A percentile compares a stretch with the other conserved stretches of the same genome.
These are phyloP conservation scores for Fusarium protoensiforme DNA, from an alignment of 2,329 filamentous ascomycete genomes.

Conservation along the genomic window DNA sequence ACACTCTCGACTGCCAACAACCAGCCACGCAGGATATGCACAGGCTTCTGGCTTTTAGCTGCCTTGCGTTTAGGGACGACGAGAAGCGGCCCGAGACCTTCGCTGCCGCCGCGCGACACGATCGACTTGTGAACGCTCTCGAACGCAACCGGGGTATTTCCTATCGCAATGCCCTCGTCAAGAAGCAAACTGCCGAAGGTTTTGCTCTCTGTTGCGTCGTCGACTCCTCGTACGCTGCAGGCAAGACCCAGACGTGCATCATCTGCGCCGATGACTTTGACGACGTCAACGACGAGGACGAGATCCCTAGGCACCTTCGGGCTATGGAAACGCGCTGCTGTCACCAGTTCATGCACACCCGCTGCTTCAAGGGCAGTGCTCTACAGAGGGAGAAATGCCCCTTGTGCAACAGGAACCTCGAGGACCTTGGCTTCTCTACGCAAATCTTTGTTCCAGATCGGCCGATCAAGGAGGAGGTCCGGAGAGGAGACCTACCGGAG, in stretches of 20 bases:
- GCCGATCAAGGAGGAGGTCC: not conserved
- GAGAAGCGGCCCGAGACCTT: not conserved
- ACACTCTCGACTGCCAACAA: not conserved
- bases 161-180: not conserved
- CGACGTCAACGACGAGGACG: not conserved
- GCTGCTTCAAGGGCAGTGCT: constrained; percentile 21
- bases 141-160: constrained; percentile 10
- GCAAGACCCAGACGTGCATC: not conserved
- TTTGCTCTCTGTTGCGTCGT: not conserved
- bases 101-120: not conserved
- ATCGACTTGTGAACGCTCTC: not conserved
- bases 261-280: constrained; percentile 20
- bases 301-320: constrained; percentile 6
- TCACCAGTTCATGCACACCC: constrained; percentile 11
- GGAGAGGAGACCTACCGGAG: not conserved
- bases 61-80: not conserved
- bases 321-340: constrained; percentile 16
- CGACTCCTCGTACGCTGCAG: not conserved
- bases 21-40: not conserved
- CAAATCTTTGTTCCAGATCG: not conserved
- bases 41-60: not conserved
- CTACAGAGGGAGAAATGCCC: not conserved
- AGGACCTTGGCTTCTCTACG: not conserved
- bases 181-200: not conserved
- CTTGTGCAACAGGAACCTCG: constrained; percentile 1